These are phyloP conservation scores for Dothideomycetes sp. DNA, from an alignment of 2,329 filamentous ascomycete species.

Conservation along the genomic window DNA sequence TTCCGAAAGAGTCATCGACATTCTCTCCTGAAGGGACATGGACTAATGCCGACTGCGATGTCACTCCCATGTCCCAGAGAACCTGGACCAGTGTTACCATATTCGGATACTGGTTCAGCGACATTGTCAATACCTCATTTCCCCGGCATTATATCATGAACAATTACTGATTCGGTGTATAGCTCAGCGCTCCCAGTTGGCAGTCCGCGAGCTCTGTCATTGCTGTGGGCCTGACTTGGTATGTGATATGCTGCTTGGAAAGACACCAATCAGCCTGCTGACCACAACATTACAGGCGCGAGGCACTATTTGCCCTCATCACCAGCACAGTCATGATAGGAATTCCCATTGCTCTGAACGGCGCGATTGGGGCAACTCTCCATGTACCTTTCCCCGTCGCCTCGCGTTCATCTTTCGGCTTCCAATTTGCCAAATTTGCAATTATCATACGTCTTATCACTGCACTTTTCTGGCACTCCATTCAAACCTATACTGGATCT, in stretches of 20 bases:
- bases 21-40: no score
- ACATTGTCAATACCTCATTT: neutral
- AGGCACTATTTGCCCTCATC: constrained; percentile 42
- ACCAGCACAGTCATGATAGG: constrained; percentile 41
- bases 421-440: constrained; percentile 44
- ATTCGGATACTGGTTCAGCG: constrained; percentile 20
- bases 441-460: constrained; percentile 43
- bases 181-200: no score
- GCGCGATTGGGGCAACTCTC: constrained; percentile 36
- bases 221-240: constrained; percentile 43
- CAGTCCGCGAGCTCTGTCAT: constrained; percentile 29
- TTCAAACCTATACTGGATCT: constrained; percentile 53
- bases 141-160: no score
- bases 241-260: no score
- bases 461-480: constrained; percentile 53
- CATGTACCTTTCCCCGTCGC: constrained; percentile 47
- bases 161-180: no score
- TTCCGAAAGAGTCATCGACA: no score
- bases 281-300: no score
- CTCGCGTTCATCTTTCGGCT: constrained; percentile 44
- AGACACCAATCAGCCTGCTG: no score
- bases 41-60: constrained; percentile 25
- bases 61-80: constrained; percentile 16
- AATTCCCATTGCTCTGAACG: constrained; percentile 49
- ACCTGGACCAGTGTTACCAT: constrained; percentile 25